Evolutionary conservation across 2,329 filamentous ascomycete genomes (phyloP), one percentile per base, ranked within the genome.

Genomic region (Epichloe uncinata): DNA sequence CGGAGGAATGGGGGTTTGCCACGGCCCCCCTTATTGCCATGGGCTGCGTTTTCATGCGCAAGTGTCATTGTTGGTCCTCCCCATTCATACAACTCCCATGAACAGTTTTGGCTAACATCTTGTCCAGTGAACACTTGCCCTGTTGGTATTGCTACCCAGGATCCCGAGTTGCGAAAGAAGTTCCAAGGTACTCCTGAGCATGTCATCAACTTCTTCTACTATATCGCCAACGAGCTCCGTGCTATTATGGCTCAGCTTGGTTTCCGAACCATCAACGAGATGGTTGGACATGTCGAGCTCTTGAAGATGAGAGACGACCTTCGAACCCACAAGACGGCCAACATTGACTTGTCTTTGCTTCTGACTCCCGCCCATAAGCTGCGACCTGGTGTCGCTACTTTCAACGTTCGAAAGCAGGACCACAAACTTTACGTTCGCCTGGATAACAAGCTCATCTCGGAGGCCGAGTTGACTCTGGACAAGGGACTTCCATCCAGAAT

Each of bases 191-290:
- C 87, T 1, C 90, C 91, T 11, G 91, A 97, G 71, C 88, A 96
- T 60, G 90, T 95, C 51, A 96, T 97, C 69, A 97, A 96, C 77
- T 96, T 96, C 75, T 95, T 95, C 73, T 97, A 96, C 73, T 97
- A 96, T 62, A 78, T 97, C 48, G 86, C 91, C 58, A 97, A 97
- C 63, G 91, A 97, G 72, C 80, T 97, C 52, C 84, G 91, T 63
- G 88, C 90, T 36, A 95, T 97, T 69, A 96, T 97, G 91, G 90
- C 91, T 47, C 88, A 86, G 70, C 81, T 96, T 60, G 91, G 91
- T 57, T 88, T 95, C 79, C 84, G 91, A 56, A 95, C 87, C 53
- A 85, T 97, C 65, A 97, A 96, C 64, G 91, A 97, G 68, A 96
- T 96, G 91, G 87, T 97, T 61, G 91, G 91, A 18, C 88, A 85